Base-by-base conservation (phyloP, 2,329 filamentous ascomycete species). In the Fusarium goolgardi region DNA sequence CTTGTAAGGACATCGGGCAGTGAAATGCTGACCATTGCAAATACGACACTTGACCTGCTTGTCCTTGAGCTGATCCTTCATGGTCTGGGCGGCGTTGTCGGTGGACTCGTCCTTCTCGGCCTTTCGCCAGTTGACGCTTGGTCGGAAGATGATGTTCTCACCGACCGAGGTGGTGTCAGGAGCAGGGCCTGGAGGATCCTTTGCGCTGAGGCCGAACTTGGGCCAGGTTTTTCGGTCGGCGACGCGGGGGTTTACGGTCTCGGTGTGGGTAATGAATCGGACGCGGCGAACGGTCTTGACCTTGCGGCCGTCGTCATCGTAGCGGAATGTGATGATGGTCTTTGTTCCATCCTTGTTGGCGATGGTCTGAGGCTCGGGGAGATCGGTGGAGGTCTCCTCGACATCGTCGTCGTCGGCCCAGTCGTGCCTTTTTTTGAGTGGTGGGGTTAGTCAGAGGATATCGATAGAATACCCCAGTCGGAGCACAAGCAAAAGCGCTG, bases 11-110 rank as follows among this genome's bases (percentile, higher is more conserved):
- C 96, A 99, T 80, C 96, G 91, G 73, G 95, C 95, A 41, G 96
- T 99, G 86, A 98, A 99, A 89, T 99, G 96, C 86, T 99, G 96
- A 78, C 95, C 96, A 79, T 90, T 92, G 85, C 96, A 99, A 79
- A 99, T 98, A 87, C 96, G 92, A 83, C 96, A 99, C 88, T 98
- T 98, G 86, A 99, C 96, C 85, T 97, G 96, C 89, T 97, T 97
- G 85, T 97, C 94, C 88, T 96, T 97, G 77, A 98, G 86, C 84
- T 92, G 91, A 78, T 90, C 88, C 83, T 92, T 92, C 83, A 91
- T 87, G 75, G 85, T 86, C 82, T 91, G 88, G 75, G 91, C 89
- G 80, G 92, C 91, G 76, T 86, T 82, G 75, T 90, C 88, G 78
- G 89, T 88, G 82, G 88, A 87, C 83, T 95, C 92, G 79, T 91